Conservation (phyloP, 371 early-diverging fungal species). For the Nematocida ironsii region DNA sequence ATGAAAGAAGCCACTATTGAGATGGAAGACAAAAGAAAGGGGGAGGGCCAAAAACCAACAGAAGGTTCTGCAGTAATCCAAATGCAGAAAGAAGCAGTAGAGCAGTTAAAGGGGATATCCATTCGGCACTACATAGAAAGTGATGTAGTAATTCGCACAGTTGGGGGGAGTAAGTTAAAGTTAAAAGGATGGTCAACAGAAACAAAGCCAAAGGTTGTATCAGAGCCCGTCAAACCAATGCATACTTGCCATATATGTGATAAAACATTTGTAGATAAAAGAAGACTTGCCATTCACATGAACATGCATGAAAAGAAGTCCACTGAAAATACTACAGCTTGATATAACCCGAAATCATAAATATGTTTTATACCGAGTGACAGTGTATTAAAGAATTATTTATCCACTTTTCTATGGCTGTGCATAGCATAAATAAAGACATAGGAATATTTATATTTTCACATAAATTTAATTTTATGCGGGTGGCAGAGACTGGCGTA, state of each 20-base stretch:
- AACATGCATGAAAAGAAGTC: conserved; percentile 39
- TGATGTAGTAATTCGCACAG: conserved; percentile 15
- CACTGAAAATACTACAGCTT: too few relatives aligned
- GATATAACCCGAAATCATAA: too few relatives aligned
- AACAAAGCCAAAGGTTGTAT: neutral
- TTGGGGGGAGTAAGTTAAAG: conserved; percentile 34
- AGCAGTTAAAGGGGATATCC: conserved; percentile 19
- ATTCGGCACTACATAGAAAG: conserved; percentile 18
- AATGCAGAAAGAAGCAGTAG: conserved; percentile 47
- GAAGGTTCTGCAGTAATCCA: conserved; percentile 47
- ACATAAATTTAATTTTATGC: conserved; percentile 19
- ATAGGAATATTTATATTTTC: neutral
- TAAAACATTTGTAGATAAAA: conserved; percentile 36
- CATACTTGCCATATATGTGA: conserved; percentile 34
- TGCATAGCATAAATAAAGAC: too few relatives aligned
- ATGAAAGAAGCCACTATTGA: conserved; percentile 16
- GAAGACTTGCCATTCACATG: conserved; percentile 53
- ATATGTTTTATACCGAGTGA: too few relatives aligned
- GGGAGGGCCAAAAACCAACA: conserved; percentile 43
- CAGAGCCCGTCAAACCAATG: neutral
- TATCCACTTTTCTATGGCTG: too few relatives aligned
- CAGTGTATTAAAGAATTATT: too few relatives aligned
- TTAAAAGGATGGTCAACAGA: conserved; percentile 20
- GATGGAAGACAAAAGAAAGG: conserved; percentile 41
- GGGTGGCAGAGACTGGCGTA: conserved; percentile 13